Conservation (phyloP, 768 basidiomycete species). For the Boletus rex-veris region DNA sequence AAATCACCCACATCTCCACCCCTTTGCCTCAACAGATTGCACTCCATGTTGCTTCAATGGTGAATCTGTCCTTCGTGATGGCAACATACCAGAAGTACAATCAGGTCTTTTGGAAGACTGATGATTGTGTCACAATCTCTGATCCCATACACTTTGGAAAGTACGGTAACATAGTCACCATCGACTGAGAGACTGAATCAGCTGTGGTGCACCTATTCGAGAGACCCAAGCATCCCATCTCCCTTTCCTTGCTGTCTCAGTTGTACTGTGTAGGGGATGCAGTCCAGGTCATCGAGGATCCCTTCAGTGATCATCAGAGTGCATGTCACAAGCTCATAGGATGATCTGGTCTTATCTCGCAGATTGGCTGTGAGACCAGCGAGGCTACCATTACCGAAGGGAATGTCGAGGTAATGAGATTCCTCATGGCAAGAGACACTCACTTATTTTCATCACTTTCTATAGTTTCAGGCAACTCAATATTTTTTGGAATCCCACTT, state of each 20-base stretch:
- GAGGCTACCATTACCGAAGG: background rate
- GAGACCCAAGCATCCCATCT: background rate
- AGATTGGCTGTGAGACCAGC: background rate
- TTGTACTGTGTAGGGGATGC: background rate
- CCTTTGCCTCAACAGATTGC: background rate
- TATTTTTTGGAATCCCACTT: background rate
- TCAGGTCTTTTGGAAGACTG: background rate
- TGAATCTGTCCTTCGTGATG: background rate
- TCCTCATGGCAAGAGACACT: too few species aligned
- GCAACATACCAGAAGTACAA: background rate
- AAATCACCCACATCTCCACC: background rate
- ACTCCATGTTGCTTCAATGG: background rate
- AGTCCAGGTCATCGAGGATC: background rate
- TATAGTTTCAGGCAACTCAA: too few species aligned
- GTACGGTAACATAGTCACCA: too few species aligned
- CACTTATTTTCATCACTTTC: too few species aligned
- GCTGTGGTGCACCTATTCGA: too few species aligned
- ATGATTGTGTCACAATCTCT: background rate
- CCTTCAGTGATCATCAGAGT: background rate
- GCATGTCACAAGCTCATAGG: background rate
- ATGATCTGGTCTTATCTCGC: background rate
- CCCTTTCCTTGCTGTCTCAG: background rate
- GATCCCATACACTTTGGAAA: background rate
- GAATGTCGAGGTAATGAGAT: too few species aligned
- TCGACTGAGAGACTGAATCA: too few species aligned